These are phyloP conservation scores for Niveomyces coronatus DNA, from an alignment of 2,329 filamentous ascomycete species.

Conservation along the genomic window DNA sequence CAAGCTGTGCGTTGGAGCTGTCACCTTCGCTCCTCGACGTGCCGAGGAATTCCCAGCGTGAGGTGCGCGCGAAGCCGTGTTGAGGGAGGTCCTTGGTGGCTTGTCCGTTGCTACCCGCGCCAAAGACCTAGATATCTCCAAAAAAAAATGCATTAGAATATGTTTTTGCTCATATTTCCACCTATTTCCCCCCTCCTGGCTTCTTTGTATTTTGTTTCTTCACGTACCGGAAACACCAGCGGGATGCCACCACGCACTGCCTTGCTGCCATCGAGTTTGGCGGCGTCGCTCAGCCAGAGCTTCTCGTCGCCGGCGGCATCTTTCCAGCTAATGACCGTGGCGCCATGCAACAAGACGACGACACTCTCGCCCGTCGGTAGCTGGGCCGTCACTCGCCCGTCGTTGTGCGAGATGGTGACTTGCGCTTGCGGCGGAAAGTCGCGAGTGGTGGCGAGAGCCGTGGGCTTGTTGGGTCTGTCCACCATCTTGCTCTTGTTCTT, in stretches of 20 bases:
- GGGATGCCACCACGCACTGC: slow-evolving; percentile 87
- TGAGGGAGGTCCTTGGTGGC: slow-evolving; percentile 74
- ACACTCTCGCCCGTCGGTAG: slow-evolving; percentile 82
- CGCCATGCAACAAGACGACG: slow-evolving; percentile 79
- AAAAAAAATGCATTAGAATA: background rate
- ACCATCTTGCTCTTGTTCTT: slow-evolving; percentile 41
- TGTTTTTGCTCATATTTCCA: background rate
- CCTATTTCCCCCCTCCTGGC: background rate
- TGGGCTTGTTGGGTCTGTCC: slow-evolving; percentile 76
- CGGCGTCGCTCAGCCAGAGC: slow-evolving; percentile 73
- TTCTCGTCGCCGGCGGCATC: slow-evolving; percentile 68
- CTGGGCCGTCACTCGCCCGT: slow-evolving; percentile 63
- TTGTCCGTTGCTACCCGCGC: slow-evolving; percentile 64
- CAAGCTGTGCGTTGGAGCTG: slow-evolving; percentile 74
- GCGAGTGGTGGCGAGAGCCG: slow-evolving; percentile 63
- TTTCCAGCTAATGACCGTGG: slow-evolving; percentile 92
- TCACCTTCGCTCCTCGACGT: slow-evolving; percentile 51
- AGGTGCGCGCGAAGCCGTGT: slow-evolving; percentile 88
- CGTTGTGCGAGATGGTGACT: slow-evolving; percentile 63
- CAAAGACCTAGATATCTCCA: slow-evolving; percentile 59
- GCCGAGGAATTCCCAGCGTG: slow-evolving; percentile 87
- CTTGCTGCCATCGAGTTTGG: slow-evolving; percentile 77
- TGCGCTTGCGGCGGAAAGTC: slow-evolving; percentile 64
- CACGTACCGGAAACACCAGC: slow-evolving; percentile 77
- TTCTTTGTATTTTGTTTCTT: background rate